A percentile compares a stretch with the other conserved stretches of the same genome.
Evolutionary conservation across 805 yeast genomes (phyloP).

Genomic region (Sugiyamaella marilandica): DNA sequence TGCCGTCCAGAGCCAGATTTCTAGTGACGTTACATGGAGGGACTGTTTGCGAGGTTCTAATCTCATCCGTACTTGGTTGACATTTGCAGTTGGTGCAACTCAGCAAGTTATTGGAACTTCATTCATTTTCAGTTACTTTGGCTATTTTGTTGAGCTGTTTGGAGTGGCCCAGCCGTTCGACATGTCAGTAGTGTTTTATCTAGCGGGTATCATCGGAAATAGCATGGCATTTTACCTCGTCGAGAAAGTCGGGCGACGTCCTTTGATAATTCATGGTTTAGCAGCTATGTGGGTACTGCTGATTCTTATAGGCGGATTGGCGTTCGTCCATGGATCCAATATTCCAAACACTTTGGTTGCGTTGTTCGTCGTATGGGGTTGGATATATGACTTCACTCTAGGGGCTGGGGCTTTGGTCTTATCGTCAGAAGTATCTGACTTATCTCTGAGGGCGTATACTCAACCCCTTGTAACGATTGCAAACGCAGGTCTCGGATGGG

Average conservation of each 20-base stretch:
- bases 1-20: background rate
- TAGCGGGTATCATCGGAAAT: conserved; percentile 2
- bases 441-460: conserved; percentile 6
- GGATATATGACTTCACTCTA: conserved; percentile 5
- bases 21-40: conserved; percentile 3
- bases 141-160: conserved; percentile 4
- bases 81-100: background rate
- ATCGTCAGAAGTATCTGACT: conserved; percentile 5
- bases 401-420: conserved; percentile 7
- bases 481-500: conserved; percentile 9
- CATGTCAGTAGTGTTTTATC: conserved; percentile 3
- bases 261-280: background rate
- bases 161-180: conserved; percentile 6
- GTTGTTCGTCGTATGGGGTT: conserved; percentile 5
- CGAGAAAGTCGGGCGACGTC: conserved; percentile 2
- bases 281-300: conserved; percentile 3
- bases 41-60: background rate
- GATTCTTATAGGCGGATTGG: conserved; percentile 7
- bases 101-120: conserved; percentile 8
- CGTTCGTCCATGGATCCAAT: background rate
- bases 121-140: conserved; percentile 5
- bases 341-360: conserved; percentile 3
- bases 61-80: background rate
- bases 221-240: conserved; percentile 7
- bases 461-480: conserved; percentile 7